A percentile compares a stretch with the other conserved stretches of the same genome.
These are phyloP conservation scores for Pelargonium nanum DNA, from an alignment of 345 rosid genomes.

Conservation along the genomic window DNA sequence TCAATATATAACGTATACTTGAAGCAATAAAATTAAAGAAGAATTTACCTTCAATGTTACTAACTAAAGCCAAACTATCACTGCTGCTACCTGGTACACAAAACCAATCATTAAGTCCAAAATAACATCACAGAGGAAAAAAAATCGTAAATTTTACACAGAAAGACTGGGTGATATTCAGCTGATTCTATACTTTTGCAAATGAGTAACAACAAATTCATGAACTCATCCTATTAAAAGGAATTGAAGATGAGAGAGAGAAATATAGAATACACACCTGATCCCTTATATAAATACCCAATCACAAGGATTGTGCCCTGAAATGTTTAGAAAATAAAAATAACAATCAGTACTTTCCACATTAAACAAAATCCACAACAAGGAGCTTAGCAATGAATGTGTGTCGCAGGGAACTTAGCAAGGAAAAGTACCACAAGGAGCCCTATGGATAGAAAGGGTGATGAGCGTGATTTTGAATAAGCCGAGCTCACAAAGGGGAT, in stretches of 20 bases:
- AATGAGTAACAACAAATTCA: background rate
- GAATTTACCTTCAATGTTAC: slow-evolving; percentile 33
- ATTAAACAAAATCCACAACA: background rate
- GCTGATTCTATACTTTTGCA: too few species aligned
- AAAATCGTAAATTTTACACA: background rate
- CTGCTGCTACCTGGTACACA: slow-evolving; percentile 22
- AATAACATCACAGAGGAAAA: too few species aligned
- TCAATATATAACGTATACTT: background rate
- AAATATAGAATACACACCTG: slow-evolving; percentile 36
- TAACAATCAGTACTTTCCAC: slow-evolving; percentile 1
- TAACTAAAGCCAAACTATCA: slow-evolving; percentile 24
- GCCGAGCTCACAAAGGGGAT: slow-evolving; percentile 29
- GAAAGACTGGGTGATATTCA: background rate
- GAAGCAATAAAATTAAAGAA: background rate
- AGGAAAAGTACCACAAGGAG: slow-evolving; percentile 31
- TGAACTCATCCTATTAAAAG: background rate
- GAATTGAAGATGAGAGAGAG: slow-evolving; percentile 6
- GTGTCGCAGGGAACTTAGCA: background rate
- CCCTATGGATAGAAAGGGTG: slow-evolving; percentile 33
- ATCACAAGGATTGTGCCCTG: slow-evolving; percentile 48
- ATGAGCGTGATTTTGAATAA: slow-evolving; percentile 38
- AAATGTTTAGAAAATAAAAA: slow-evolving; percentile 12
- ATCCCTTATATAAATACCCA: slow-evolving; percentile 32
- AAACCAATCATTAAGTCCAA: slow-evolving; percentile 1
- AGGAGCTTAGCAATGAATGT: background rate